These are phyloP conservation scores for Cladosporium sp. DNA, from an alignment of 2,329 filamentous ascomycete species.

Conservation along the genomic window DNA sequence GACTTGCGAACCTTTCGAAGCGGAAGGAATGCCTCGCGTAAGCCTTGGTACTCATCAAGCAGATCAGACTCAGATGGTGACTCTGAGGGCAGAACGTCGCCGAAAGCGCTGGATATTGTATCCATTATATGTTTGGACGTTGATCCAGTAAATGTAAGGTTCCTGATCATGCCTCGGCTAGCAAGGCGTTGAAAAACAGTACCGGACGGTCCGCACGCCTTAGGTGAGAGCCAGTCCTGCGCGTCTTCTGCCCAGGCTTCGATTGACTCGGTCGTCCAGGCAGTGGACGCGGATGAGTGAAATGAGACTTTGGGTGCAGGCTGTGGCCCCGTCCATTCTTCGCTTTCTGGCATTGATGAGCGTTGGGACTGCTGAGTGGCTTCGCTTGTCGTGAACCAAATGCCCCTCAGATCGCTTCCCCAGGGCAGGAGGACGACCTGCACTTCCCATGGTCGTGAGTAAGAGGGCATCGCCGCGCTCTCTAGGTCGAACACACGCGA, in stretches of 20 bases:
- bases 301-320: slow-evolving; percentile 23
- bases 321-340: slow-evolving; percentile 43
- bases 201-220: slow-evolving; percentile 60
- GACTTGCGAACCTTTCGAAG: slow-evolving; percentile 72
- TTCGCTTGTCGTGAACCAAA: slow-evolving; percentile 47
- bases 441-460: slow-evolving; percentile 62
- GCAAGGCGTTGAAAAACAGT: slow-evolving; percentile 65
- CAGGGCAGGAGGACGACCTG: slow-evolving; percentile 75
- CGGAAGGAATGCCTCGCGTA: slow-evolving; percentile 67
- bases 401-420: slow-evolving; percentile 47
- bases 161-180: slow-evolving; percentile 67
- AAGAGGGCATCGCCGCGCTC: slow-evolving; percentile 55
- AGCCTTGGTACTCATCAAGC: slow-evolving; percentile 51
- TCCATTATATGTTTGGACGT: slow-evolving; percentile 65
- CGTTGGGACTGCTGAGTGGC: slow-evolving; percentile 31
- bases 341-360: slow-evolving; percentile 38
- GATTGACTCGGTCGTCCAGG: slow-evolving; percentile 46
- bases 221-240: slow-evolving; percentile 61
- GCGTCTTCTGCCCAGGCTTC: slow-evolving; percentile 43
- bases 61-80: slow-evolving; percentile 24
- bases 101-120: slow-evolving; percentile 60
- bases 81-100: slow-evolving; percentile 37
- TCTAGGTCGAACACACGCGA: slow-evolving; percentile 51
- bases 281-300: slow-evolving; percentile 36
- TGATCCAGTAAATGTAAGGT: slow-evolving; percentile 55